Conservation (phyloP, 495 filamentous ascomycete species). For the Pyrenula massariospora region DNA sequence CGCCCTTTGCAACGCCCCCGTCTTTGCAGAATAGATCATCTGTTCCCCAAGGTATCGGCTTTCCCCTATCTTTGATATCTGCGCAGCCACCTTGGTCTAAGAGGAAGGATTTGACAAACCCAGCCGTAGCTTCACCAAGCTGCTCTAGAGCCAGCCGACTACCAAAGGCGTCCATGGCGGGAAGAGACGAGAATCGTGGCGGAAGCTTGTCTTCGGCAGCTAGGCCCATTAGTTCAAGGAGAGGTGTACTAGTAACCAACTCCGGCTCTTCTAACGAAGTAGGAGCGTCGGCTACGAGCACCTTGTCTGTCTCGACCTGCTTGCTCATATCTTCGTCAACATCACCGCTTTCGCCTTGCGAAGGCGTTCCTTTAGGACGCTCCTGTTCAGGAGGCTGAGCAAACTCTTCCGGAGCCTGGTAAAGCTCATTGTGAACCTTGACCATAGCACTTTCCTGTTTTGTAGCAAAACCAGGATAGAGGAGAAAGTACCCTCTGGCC, state of each 20-base stretch:
- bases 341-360: not conserved
- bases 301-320: not conserved
- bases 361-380: not conserved
- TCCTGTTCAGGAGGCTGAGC: not conserved
- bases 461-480: constrained; percentile 53
- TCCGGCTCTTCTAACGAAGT: not conserved
- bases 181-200: not conserved
- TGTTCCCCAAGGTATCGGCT: not conserved
- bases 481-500: constrained; percentile 57
- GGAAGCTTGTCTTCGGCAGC: not conserved
- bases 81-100: not conserved
- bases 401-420: constrained; percentile 54
- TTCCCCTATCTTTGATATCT: not conserved
- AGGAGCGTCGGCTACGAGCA: not conserved
- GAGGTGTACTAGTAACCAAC: not conserved
- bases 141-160: not conserved
- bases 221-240: not conserved
- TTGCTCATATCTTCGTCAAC: not conserved
- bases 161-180: not conserved
- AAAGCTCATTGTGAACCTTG: constrained; percentile 63
- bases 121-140: not conserved
- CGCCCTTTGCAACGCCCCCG: not conserved
- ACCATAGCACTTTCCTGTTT: constrained; percentile 35
- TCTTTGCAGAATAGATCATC: not conserved
- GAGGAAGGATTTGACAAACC: not conserved